These are phyloP conservation scores for Pterula multifida DNA, from an alignment of 1,284 basidiomycete genomes.

Conservation along the genomic window DNA sequence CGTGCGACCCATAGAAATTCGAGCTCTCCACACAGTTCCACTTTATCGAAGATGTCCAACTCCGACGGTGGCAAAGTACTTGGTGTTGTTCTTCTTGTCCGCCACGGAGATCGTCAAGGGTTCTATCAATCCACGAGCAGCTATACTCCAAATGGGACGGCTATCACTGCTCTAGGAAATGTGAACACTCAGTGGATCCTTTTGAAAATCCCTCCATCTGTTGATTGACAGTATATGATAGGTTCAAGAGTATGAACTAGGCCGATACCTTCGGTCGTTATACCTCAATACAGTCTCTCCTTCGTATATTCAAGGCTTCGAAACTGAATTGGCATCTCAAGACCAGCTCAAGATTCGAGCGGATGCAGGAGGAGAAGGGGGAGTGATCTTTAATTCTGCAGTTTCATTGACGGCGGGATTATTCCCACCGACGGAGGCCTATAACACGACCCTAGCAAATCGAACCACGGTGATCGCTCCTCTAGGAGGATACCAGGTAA, in stretches of 20 bases:
- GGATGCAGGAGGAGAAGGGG: conserved; percentile 68
- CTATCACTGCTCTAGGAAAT: conserved; percentile 69
- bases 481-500: conserved; percentile 59
- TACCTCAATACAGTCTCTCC: conserved; percentile 52
- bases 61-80: conserved; percentile 18
- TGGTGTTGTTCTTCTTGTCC: conserved; percentile 22
- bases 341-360: conserved; percentile 40
- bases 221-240: too few species aligned
- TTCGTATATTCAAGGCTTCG: conserved; percentile 47
- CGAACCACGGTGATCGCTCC: conserved; percentile 58
- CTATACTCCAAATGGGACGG: conserved; percentile 53
- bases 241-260: conserved; percentile 56
- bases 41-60: conserved; percentile 1
- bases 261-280: conserved; percentile 41
- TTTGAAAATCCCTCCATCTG: background rate
- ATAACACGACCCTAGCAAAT: conserved; percentile 57
- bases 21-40: too few species aligned
- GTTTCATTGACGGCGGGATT: conserved; percentile 62
- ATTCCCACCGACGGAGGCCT: conserved; percentile 42
- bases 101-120: conserved; percentile 18
- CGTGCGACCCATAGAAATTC: too few species aligned
- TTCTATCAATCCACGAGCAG: conserved; percentile 58
- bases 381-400: conserved; percentile 29
- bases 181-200: conserved; percentile 23
- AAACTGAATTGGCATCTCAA: conserved; percentile 38